Base-by-base conservation (phyloP, 176 grass and related monocot genomes). In the Eragrostis nindensis region DNA sequence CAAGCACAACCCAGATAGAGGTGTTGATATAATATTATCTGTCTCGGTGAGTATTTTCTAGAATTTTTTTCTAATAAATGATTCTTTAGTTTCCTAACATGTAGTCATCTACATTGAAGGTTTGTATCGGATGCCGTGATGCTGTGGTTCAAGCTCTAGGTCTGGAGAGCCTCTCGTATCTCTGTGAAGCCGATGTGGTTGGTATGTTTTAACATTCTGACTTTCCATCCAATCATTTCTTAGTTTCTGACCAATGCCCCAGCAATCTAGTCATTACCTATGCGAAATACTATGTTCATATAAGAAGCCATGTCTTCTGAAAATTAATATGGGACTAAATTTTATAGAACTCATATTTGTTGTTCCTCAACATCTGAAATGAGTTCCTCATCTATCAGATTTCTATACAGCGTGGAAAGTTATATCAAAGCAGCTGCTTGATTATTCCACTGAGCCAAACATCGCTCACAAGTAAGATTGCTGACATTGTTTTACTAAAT, bases 331-430 rank as follows among this genome's bases (percentile, higher is more conserved):
- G 42, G 27, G 29, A 11, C 1, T 16, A 25, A 14, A 38, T 84
- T 18, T 39, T 56, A 36, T 73, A 50, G 26, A 74, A 44, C 13
- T 74, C 68, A 78, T 82, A 56, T 86, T 62, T 53, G 72, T 74
- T 50, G 62, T 61, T 83, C 27, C 78, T 66, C 70, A 29, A 62
- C 68, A 87, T 75, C 75, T 91, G 84, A 84, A 67, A 21, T 73
- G 56, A 81, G 66, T 41, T 29, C 21, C 72, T 85, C 56, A 45
- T 73, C 68, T 90, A 48, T 6, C 87, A 98, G 92, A 98, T 87
- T 98, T 98, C 78, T 98, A 93, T 78, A 94, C 95, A 22, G 92
- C 95, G 54, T 98, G 92, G 95, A 86, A 71, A 82, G 87, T 94
- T 78, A 86, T 98, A 88, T 91, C 82, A 30, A 92, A 94, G 70